A percentile compares a stretch with the other conserved stretches of the same genome.
Conservation (phyloP, 331 rosid species). For the Pyrus hybrid region DNA sequence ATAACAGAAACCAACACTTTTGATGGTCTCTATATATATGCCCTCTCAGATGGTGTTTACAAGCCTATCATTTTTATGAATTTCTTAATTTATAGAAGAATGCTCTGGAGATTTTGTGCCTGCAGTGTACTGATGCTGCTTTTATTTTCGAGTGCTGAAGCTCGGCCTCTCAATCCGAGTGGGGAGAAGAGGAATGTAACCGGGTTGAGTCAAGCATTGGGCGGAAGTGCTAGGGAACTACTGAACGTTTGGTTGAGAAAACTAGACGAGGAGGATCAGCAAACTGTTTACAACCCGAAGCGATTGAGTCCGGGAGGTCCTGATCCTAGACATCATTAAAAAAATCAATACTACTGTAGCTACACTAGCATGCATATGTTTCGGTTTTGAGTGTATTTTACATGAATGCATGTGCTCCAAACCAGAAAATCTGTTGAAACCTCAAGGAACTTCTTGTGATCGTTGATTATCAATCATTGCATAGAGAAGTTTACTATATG, state of each 20-base stretch:
- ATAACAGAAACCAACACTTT: neutral
- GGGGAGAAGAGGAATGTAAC: neutral
- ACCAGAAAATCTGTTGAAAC: neutral
- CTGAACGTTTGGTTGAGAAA: constrained; percentile 16
- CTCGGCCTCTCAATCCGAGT: constrained; percentile 8
- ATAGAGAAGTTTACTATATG: neutral
- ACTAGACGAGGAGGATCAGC: neutral
- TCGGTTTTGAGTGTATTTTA: neutral
- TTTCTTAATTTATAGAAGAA: neutral
- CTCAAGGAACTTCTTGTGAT: neutral
- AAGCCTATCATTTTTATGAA: neutral
- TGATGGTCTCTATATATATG: neutral
- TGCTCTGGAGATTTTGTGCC: constrained; percentile 5
- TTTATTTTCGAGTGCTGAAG: neutral
- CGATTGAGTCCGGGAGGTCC: constrained; percentile 46
- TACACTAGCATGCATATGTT: neutral
- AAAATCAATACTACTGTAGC: neutral
- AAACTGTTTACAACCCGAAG: constrained; percentile 10
- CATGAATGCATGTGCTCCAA: neutral
- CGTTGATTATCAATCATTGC: neutral
- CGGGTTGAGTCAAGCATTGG: constrained; percentile 1
- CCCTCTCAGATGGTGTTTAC: neutral
- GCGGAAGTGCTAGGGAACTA: constrained; percentile 10
- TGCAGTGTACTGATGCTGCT: constrained; percentile 10
- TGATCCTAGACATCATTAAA: constrained; percentile 36